Conservation (phyloP, 179 eudicot species). For the Silene coronaria region DNA sequence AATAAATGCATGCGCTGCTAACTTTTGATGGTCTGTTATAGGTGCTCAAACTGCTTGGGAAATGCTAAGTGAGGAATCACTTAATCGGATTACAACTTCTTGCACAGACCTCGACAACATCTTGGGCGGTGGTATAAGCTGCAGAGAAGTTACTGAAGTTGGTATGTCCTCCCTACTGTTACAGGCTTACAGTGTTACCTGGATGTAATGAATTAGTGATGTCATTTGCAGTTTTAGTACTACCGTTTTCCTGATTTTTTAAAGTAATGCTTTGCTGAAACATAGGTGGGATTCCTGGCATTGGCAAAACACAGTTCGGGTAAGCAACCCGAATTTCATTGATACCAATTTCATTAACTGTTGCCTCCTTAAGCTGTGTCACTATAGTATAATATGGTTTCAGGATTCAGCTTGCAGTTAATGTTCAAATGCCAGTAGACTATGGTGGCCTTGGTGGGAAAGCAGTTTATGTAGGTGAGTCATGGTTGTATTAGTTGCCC, state of each 20-base stretch:
- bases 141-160: slow-evolving; percentile 92
- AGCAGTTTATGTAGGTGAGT: slow-evolving; percentile 79
- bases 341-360: not conserved
- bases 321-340: slow-evolving; percentile 23
- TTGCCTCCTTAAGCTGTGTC: slow-evolving; percentile 9
- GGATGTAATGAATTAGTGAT: slow-evolving; percentile 7
- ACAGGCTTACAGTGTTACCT: no score
- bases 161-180: slow-evolving; percentile 42
- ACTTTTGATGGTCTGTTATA: slow-evolving; percentile 22
- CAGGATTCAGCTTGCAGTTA: slow-evolving; percentile 96
- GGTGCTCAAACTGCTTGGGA: slow-evolving; percentile 95
- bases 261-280: slow-evolving; percentile 20
- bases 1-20: not conserved
- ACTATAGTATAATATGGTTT: slow-evolving; percentile 13
- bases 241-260: not conserved
- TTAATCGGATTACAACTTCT: slow-evolving; percentile 63
- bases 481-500: slow-evolving; percentile 9
- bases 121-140: slow-evolving; percentile 82
- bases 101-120: slow-evolving; percentile 72
- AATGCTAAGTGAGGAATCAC: slow-evolving; percentile 61
- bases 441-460: slow-evolving; percentile 86
- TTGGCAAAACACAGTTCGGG: slow-evolving; percentile 98
- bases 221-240: not conserved
- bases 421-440: slow-evolving; percentile 78
- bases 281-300: slow-evolving; percentile 90